Evolutionary conservation across 2,329 filamentous ascomycete genomes (phyloP), one percentile per base, ranked within the genome.

Genomic region (Lasiodiplodia sp.): DNA sequence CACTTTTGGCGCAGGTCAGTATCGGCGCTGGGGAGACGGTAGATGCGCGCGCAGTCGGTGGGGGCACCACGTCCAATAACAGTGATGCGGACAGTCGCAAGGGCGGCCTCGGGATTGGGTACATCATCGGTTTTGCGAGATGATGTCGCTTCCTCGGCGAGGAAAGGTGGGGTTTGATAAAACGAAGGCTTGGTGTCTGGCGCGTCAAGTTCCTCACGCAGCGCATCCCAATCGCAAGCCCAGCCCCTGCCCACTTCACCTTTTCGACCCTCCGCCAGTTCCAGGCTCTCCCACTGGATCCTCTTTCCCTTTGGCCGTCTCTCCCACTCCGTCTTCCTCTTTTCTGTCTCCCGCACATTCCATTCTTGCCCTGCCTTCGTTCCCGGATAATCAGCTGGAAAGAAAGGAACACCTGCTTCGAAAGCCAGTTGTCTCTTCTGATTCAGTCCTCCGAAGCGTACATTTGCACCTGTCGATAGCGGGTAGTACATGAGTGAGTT

Each of bases 191-290:
- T 40, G 10, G 34, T 62, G 31, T 44, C 57, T 55, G 49, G 12
- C 3, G 28, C 51, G n/a, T 37, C 16, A 16, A 7, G 23, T 21
- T 18, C 23, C 23, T n/a, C 31, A 12, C 25, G 34, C 18, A 64
- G 25, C 31, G 12, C 31, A 49, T 93, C 90, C 86, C 93, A 97
- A 75, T 97, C 93, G 79, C 92, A 97, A 11, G 89, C 88, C 86
- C 92, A 93, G 0, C 94, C 94, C 65, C 87, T 82, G 1, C 96
- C 96, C 38, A 97, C 75, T 78, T 98, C 96, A 1, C 95, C 95
- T 75, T 89, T 94, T 65, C 88, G 87, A 1, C 87, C 90, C 49
- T 87, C 86, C 0, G 93, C 92, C 11, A 97, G 82, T 72, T 93
- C 87, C 12, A 98, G 82, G 5, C 87, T 89, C 21, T 88, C 86